Evolutionary conservation across 371 early-diverging fungal genomes (phyloP).

Genomic region (Mortierella sp.): DNA sequence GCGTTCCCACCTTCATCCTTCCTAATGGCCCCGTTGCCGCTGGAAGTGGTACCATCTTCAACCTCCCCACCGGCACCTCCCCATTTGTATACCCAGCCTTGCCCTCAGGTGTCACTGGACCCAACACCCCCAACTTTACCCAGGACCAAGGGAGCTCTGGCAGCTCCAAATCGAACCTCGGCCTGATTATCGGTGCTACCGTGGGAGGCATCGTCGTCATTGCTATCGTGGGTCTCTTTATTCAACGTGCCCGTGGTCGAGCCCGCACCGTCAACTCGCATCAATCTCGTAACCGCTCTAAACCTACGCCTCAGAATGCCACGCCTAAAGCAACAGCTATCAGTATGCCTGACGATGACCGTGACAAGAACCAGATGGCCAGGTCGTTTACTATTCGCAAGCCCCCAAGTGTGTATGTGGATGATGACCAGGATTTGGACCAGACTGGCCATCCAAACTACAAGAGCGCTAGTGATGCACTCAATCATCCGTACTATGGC

Average conservation of each 20-base stretch:
- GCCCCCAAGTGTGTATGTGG: slow-evolving; percentile 44
- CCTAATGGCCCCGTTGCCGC: neutral
- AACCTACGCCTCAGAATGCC: too few relatives aligned
- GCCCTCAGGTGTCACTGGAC: slow-evolving; percentile 22
- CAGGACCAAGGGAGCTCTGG: slow-evolving; percentile 2
- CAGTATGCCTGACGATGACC: slow-evolving; percentile 21
- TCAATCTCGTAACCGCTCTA: slow-evolving; percentile 29
- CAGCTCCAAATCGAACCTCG: slow-evolving; percentile 13
- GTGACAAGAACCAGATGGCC: slow-evolving; percentile 33
- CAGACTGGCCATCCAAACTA: slow-evolving; percentile 49
- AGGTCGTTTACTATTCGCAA: slow-evolving; percentile 50
- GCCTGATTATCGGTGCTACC: slow-evolving; percentile 33
- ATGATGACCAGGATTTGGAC: slow-evolving; percentile 50
- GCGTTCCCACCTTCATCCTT: slow-evolving; percentile 4
- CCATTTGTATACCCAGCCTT: slow-evolving; percentile 18
- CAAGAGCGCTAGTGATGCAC: slow-evolving; percentile 46
- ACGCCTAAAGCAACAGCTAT: slow-evolving; percentile 2
- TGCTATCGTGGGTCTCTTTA: slow-evolving; percentile 27
- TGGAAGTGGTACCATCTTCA: slow-evolving; percentile 17
- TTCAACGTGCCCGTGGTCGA: slow-evolving; percentile 28
- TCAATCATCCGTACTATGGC: slow-evolving; percentile 46
- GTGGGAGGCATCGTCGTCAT: slow-evolving; percentile 34
- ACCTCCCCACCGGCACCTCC: slow-evolving; percentile 26
- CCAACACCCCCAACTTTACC: slow-evolving; percentile 36
- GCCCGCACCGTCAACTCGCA: slow-evolving; percentile 42